phyloP scores from a whole-genome alignment of 2,329 filamentous ascomycete species.

The Setomelanomma holmii region DNA sequence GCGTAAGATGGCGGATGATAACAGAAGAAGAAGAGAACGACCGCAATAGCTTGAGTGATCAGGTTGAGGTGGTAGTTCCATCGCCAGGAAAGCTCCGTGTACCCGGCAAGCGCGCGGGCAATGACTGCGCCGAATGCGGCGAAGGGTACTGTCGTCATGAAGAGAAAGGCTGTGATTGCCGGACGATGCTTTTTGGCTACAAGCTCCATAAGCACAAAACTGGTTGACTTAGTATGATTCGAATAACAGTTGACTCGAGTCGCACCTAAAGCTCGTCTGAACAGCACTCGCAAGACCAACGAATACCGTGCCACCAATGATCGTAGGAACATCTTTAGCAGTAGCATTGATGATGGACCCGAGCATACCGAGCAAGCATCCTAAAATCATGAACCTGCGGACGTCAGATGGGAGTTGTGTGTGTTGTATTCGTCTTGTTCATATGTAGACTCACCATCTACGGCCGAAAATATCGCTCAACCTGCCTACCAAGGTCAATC shows the following conservation, averaged over 20 bases:
- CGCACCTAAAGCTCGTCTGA: constrained; percentile 20
- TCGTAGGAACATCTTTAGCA: constrained; percentile 15
- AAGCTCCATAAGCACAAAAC: not conserved
- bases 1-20: constrained; percentile 18
- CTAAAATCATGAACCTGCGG: constrained; percentile 22
- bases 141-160: not conserved
- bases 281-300: constrained; percentile 18
- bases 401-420: too few species aligned
- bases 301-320: constrained; percentile 21
- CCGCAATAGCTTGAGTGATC: constrained; percentile 1
- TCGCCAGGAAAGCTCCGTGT: not conserved
- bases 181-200: not conserved
- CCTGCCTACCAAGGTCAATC: not conserved
- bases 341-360: constrained; percentile 17
- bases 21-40: constrained; percentile 20
- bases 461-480: constrained; percentile 15
- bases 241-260: too few species aligned
- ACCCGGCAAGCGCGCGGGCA: not conserved
- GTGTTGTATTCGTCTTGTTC: too few species aligned
- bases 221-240: too few species aligned
- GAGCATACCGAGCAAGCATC: constrained; percentile 13
- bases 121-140: not conserved
- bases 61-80: not conserved
- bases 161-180: not conserved
- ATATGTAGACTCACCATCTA: too few species aligned